phyloP scores from a whole-genome alignment of 2,329 filamentous ascomycete species.

The Hypoxylon sp. region DNA sequence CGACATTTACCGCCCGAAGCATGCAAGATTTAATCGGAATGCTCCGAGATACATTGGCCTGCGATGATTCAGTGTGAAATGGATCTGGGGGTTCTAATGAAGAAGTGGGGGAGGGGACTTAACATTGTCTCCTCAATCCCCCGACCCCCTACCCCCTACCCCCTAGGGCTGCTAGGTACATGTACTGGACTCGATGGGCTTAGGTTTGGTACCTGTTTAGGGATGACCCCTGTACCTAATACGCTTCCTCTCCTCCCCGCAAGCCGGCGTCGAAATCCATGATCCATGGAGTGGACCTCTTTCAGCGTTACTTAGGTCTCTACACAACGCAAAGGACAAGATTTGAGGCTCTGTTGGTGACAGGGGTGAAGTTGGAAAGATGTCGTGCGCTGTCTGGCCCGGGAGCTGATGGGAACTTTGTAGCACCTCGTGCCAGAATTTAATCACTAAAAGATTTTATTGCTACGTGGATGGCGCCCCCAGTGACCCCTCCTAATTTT shows the following conservation, averaged over 20 bases:
- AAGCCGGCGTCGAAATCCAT: not conserved
- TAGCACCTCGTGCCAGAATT: not conserved
- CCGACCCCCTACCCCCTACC: no score
- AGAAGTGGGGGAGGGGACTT: not conserved
- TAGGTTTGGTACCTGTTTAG: not conserved
- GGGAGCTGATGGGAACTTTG: not conserved
- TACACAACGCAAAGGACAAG: not conserved
- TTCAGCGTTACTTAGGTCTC: not conserved
- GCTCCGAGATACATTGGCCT: not conserved
- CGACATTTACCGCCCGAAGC: not conserved
- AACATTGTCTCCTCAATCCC: not conserved
- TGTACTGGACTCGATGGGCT: no score
- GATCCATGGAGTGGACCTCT: not conserved
- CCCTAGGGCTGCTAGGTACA: no score
- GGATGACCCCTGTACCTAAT: not conserved
- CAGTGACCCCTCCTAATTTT: not conserved
- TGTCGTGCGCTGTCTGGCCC: not conserved
- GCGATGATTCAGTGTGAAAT: not conserved
- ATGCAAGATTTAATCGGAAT: not conserved
- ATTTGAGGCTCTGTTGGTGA: conserved; percentile 3
- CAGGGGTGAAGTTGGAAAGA: not conserved
- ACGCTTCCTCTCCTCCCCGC: not conserved
- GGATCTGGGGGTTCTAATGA: not conserved
- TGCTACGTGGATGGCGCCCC: not conserved
- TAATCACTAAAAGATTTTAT: not conserved